These are phyloP conservation scores for Podaxis rugospora DNA, from an alignment of 768 basidiomycete genomes.

Conservation along the genomic window DNA sequence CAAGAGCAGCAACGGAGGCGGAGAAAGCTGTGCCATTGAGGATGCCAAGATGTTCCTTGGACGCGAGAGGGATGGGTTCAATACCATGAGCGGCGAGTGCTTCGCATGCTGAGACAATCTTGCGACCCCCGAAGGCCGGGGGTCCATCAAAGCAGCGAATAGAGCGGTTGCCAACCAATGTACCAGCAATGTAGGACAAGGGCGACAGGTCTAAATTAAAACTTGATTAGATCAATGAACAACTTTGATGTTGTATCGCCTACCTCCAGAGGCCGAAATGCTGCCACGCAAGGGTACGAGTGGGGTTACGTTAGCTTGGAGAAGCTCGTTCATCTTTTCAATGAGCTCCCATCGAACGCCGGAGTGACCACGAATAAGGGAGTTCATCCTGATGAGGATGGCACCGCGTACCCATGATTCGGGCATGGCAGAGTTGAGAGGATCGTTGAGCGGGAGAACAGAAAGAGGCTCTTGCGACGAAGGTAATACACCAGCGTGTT, in stretches of 20 bases:
- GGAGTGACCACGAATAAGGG: slow-evolving; percentile 83
- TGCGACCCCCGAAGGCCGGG: slow-evolving; percentile 40
- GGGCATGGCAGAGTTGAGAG: slow-evolving; percentile 72
- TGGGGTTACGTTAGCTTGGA: slow-evolving; percentile 69
- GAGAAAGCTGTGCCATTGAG: slow-evolving; percentile 87
- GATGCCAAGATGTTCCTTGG: slow-evolving; percentile 78
- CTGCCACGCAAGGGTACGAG: slow-evolving; percentile 81
- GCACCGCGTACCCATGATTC: slow-evolving; percentile 87
- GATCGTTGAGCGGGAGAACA: slow-evolving; percentile 68
- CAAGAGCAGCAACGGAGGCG: slow-evolving; percentile 72
- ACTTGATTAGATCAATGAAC: slow-evolving; percentile 11
- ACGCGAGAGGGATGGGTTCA: slow-evolving; percentile 58
- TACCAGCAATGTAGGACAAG: slow-evolving; percentile 79
- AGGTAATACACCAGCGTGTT: slow-evolving; percentile 72
- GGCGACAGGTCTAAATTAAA: slow-evolving; percentile 59
- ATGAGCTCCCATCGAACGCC: slow-evolving; percentile 81
- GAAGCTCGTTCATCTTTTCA: slow-evolving; percentile 70
- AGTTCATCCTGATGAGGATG: slow-evolving; percentile 85
- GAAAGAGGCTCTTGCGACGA: slow-evolving; percentile 45
- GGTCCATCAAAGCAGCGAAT: slow-evolving; percentile 67
- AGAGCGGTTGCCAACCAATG: slow-evolving; percentile 74
- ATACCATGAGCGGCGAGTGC: slow-evolving; percentile 61
- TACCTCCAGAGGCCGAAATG: slow-evolving; percentile 81
- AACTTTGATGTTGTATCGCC: slow-evolving; percentile 8
- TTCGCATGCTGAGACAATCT: slow-evolving; percentile 48